A percentile compares a stretch with the other conserved stretches of the same genome.
phyloP scores from a whole-genome alignment of 2,329 filamentous ascomycete species.

The Diaporthe aspalathi region DNA sequence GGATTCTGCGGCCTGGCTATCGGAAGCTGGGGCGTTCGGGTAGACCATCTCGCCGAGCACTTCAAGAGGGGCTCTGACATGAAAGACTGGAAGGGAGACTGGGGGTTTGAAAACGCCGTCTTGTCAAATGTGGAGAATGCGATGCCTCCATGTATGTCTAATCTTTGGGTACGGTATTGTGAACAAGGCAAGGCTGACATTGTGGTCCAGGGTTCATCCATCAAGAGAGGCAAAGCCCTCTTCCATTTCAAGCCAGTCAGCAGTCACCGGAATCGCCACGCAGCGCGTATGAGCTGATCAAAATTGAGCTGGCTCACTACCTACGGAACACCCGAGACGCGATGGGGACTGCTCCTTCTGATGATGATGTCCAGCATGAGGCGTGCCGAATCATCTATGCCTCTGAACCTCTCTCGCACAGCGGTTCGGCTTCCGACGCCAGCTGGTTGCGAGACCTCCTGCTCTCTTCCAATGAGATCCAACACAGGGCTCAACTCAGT shows the following conservation, averaged over 20 bases:
- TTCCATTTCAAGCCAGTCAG: slow-evolving; percentile 63
- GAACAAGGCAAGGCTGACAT: neutral
- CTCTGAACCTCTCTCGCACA: slow-evolving; percentile 59
- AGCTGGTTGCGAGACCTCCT: slow-evolving; percentile 72
- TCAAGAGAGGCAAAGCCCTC: slow-evolving; percentile 67
- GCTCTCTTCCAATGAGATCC: slow-evolving; percentile 58
- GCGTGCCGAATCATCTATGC: slow-evolving; percentile 70
- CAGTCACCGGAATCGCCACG: slow-evolving; percentile 59
- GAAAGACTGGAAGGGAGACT: slow-evolving; percentile 77
- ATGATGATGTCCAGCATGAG: slow-evolving; percentile 67
- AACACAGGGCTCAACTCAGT: slow-evolving; percentile 59
- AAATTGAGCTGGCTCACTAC: slow-evolving; percentile 67
- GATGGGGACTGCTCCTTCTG: slow-evolving; percentile 55
- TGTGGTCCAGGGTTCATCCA: slow-evolving; percentile 68
- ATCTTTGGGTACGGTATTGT: slow-evolving; percentile 43
- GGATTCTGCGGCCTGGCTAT: slow-evolving; percentile 74
- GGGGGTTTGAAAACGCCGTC: slow-evolving; percentile 73
- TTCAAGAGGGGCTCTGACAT: slow-evolving; percentile 75
- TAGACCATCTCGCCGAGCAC: slow-evolving; percentile 74
- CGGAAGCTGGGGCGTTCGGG: slow-evolving; percentile 70
- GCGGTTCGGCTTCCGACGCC: slow-evolving; percentile 50
- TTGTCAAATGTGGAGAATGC: slow-evolving; percentile 74
- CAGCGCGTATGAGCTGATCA: slow-evolving; percentile 72
- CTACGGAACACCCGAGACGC: slow-evolving; percentile 57
- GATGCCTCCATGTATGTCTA: slow-evolving; percentile 71